These are phyloP conservation scores for Collybiopsis luxurians DNA, from an alignment of 768 basidiomycete genomes.

Conservation along the genomic window DNA sequence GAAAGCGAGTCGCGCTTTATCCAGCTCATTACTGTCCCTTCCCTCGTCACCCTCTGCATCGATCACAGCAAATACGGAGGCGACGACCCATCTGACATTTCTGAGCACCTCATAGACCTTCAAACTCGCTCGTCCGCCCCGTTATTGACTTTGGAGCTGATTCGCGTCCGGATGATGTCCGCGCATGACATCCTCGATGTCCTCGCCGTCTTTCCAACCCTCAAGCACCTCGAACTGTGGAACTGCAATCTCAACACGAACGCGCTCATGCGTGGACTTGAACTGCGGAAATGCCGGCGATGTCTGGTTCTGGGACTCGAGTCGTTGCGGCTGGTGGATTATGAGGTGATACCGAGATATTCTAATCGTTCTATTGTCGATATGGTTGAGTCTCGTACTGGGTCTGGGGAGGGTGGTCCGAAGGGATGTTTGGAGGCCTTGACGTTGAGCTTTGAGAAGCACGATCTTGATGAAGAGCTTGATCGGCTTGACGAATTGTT, in stretches of 20 bases:
- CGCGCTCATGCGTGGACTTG: background rate
- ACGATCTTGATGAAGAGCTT: no score
- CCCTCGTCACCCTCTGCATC: background rate
- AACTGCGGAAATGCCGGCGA: background rate
- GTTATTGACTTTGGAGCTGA: background rate
- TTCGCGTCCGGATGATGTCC: background rate
- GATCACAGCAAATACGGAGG: constrained; percentile 1
- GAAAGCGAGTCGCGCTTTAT: background rate
- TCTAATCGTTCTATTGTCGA: background rate
- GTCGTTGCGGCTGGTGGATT: background rate
- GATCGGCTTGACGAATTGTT: no score
- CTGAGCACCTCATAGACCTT: background rate
- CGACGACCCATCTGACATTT: background rate
- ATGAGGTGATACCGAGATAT: background rate
- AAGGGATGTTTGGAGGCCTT: no score
- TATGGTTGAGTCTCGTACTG: constrained; percentile 1
- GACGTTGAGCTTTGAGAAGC: no score
- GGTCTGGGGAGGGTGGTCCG: no score
- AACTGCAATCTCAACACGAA: constrained; percentile 1
- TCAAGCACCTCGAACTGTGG: background rate
- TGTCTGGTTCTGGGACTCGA: background rate
- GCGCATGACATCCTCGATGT: background rate
- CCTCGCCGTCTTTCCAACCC: background rate
- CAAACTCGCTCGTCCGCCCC: background rate
- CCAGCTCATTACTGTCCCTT: background rate